Evolutionary conservation across 208 protist species (phyloP), one percentile per base, ranked within the genome.

Genomic region (Kentomonas sorsogonicus): DNA sequence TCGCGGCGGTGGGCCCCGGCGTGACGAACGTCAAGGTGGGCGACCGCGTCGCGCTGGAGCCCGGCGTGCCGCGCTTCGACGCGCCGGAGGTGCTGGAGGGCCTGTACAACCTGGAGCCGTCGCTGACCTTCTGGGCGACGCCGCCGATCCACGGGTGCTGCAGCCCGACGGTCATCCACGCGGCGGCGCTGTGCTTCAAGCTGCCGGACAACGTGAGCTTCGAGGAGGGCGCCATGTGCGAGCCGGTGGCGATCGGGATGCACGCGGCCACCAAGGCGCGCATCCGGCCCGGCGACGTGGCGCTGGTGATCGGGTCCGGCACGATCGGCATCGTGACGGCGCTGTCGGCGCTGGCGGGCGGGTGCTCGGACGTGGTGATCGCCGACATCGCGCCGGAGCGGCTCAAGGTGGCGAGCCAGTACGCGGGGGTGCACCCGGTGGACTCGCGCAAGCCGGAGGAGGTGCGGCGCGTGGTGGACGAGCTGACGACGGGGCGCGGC

Each of bases 21-120:
- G 74, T 82, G 50, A 70, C 62, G 55, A 31, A 77, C 60, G 60
- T 83, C 10, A 67, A 76, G 63, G 52, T 66, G 2, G 83, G 83
- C 26, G 84, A 89, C 64, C 67, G 81, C 29, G 84, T 91, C 7
- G 74, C 77, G 18, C 61, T 89, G 43, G 84, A 92, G 66, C 75
- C 80, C 9, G 80, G 84, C 36, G 77, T 90, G 39, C 75, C 75
- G 0, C 77, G 75, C 69, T 76, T 63, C 66, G 55, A 64, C 16
- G 86, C 78, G 11, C 40, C 43, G 60, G 59, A 79, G 61, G 85
- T 75, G 40, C 74, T 74, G 18, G 62, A 50, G 30, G 83, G 83
- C 22, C 22, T 76, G 50, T 91, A 91, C 72, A 91, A 88, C 53
- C 55, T 91, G 11, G 83, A 83, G 55, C 77, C 77, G 25, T 61